Evolutionary conservation across 148 eudicot genomes (phyloP).

Genomic region (Nepenthes gracilis): DNA sequence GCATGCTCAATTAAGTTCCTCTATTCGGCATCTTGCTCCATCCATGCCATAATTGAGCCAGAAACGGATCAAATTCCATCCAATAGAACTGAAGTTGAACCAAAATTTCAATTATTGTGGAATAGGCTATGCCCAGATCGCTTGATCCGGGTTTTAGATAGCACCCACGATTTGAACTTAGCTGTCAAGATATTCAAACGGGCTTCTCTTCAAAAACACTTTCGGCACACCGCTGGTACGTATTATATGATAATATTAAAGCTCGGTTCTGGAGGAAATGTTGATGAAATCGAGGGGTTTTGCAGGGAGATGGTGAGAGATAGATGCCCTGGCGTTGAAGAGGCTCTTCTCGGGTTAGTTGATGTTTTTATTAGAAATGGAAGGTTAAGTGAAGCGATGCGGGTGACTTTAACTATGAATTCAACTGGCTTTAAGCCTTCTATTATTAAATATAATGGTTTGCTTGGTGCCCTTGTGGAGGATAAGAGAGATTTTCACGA

Average conservation of each 20-base stretch:
- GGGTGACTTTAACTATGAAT: conserved; percentile 33
- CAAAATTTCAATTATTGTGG: conserved; percentile 28
- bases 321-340: conserved; percentile 24
- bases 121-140: conserved; percentile 42
- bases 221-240: conserved; percentile 39
- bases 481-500: conserved; percentile 36
- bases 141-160: conserved; percentile 38
- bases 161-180: conserved; percentile 40
- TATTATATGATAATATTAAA: conserved; percentile 40
- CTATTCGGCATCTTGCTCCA: conserved; percentile 37
- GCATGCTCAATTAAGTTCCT: conserved; percentile 14
- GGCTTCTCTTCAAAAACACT: conserved; percentile 55
- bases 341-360: conserved; percentile 26
- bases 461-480: conserved; percentile 46
- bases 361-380: conserved; percentile 35
- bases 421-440: conserved; percentile 26
- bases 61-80: too few species aligned
- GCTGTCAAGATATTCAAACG: conserved; percentile 59
- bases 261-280: conserved; percentile 50
- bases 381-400: conserved; percentile 44
- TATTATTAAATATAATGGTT: conserved; percentile 25
- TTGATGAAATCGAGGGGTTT: conserved; percentile 54
- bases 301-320: conserved; percentile 49
- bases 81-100: conserved; percentile 12
- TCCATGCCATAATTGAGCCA: neutral